A percentile compares a stretch with the other conserved stretches of the same genome.
Conservation (phyloP, 2,329 filamentous ascomycete species). For the Dothideomycetes sp. region DNA sequence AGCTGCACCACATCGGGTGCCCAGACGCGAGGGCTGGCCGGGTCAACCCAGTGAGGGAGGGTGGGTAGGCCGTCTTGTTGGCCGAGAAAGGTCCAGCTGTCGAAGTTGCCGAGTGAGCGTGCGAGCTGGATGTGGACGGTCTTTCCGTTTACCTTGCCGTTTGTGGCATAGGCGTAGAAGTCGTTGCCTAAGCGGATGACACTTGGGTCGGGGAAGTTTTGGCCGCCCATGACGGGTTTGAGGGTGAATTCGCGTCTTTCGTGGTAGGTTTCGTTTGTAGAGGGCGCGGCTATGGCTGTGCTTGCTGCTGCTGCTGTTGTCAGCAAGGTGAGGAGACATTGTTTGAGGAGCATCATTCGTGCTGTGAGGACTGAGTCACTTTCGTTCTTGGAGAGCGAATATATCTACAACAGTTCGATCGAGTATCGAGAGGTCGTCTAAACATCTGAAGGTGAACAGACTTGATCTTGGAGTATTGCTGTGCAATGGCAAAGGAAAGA, state of each 20-base stretch:
- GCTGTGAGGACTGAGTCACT: too few relatives aligned
- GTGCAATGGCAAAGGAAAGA: too few relatives aligned
- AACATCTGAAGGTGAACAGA: too few relatives aligned
- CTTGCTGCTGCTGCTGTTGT: background rate
- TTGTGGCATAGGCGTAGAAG: conserved; percentile 26
- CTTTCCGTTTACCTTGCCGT: conserved; percentile 12
- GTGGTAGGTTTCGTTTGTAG: background rate
- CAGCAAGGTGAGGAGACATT: background rate
- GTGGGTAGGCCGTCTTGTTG: conserved; percentile 20
- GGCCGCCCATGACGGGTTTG: conserved; percentile 4
- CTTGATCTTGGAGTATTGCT: too few relatives aligned
- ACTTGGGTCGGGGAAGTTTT: conserved; percentile 20
- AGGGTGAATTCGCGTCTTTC: background rate
- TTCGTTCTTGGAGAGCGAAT: too few relatives aligned
- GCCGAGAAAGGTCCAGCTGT: conserved; percentile 16
- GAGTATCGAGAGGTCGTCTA: too few relatives aligned
- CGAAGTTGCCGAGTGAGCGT: conserved; percentile 20
- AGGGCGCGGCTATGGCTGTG: background rate
- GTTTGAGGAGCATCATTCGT: too few relatives aligned
- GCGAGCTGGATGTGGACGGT: conserved; percentile 24
- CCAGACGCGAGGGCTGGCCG: conserved; percentile 17
- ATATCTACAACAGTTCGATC: too few relatives aligned
- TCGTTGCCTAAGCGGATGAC: conserved; percentile 20
- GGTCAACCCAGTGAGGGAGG: conserved; percentile 18
- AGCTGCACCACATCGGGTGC: conserved; percentile 22